These are phyloP conservation scores for Bisporella sp. DNA, from an alignment of 2,329 filamentous ascomycete genomes.

Conservation along the genomic window DNA sequence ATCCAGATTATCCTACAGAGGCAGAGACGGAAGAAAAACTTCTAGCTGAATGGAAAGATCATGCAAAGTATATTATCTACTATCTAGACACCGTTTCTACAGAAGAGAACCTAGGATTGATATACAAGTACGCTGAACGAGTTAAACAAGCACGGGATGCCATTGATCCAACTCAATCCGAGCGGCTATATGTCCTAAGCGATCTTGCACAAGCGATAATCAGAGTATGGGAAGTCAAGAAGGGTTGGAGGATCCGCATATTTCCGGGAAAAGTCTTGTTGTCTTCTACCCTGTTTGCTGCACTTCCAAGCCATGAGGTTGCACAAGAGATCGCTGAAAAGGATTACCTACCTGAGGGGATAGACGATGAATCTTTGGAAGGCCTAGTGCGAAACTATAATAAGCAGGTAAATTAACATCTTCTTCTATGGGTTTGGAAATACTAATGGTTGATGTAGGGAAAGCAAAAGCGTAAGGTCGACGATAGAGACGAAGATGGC, in stretches of 20 bases:
- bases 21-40: slow-evolving; percentile 53
- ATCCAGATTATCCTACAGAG: slow-evolving; percentile 71
- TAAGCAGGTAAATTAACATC: slow-evolving; percentile 36
- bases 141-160: slow-evolving; percentile 86
- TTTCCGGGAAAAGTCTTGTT: slow-evolving; percentile 76
- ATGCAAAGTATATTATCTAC: slow-evolving; percentile 83
- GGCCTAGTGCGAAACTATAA: slow-evolving; percentile 65
- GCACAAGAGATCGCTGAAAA: slow-evolving; percentile 84
- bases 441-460: slow-evolving; percentile 10
- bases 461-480: slow-evolving; percentile 23
- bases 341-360: slow-evolving; percentile 67
- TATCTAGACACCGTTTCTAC: slow-evolving; percentile 78
- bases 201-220: slow-evolving; percentile 81
- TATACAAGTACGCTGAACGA: slow-evolving; percentile 87
- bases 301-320: slow-evolving; percentile 66
- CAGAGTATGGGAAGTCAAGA: slow-evolving; percentile 77
- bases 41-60: slow-evolving; percentile 45
- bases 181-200: slow-evolving; percentile 77
- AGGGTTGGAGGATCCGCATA: slow-evolving; percentile 78
- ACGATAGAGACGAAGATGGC: slow-evolving; percentile 19
- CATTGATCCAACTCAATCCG: slow-evolving; percentile 58
- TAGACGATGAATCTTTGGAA: slow-evolving; percentile 58
- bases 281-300: slow-evolving; percentile 70
- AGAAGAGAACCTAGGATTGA: slow-evolving; percentile 78
- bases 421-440: slow-evolving; percentile 3